Evolutionary conservation across 1,139 yeast genomes (phyloP).

Genomic region (Saccharomyces hybrid): DNA sequence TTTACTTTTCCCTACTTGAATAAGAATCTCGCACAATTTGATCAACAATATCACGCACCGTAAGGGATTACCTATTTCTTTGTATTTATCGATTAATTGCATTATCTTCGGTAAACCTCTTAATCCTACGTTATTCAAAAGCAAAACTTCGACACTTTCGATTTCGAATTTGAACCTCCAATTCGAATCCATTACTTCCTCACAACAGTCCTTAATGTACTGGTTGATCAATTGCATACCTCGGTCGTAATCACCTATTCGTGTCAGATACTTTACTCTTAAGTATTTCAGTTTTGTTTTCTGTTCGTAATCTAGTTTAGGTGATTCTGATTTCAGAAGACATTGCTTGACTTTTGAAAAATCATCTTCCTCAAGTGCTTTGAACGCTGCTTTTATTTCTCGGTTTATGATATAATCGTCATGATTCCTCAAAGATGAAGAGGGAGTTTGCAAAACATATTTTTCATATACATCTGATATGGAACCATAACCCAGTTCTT

Average conservation of each 20-base stretch:
- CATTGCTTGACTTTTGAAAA: neutral
- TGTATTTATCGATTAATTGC: constrained; percentile 14
- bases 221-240: constrained; percentile 15
- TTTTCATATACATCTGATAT: constrained; percentile 9
- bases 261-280: constrained; percentile 10
- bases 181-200: constrained; percentile 11
- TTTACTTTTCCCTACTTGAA: constrained; percentile 7
- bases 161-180: constrained; percentile 21
- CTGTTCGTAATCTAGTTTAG: constrained; percentile 12
- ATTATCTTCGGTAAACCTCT: constrained; percentile 16
- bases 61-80: constrained; percentile 13
- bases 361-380: neutral
- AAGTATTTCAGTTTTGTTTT: constrained; percentile 10
- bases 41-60: constrained; percentile 14
- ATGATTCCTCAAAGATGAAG: neutral
- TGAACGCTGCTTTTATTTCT: neutral
- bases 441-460: neutral
- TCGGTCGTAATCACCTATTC: constrained; percentile 13
- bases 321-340: constrained; percentile 4
- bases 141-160: constrained; percentile 17
- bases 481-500: constrained; percentile 10
- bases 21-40: constrained; percentile 8
- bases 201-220: constrained; percentile 11
- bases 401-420: neutral
- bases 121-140: constrained; percentile 15